phyloP scores from a whole-genome alignment of 805 yeast genomes.

The Kodamaea leandrae region DNA sequence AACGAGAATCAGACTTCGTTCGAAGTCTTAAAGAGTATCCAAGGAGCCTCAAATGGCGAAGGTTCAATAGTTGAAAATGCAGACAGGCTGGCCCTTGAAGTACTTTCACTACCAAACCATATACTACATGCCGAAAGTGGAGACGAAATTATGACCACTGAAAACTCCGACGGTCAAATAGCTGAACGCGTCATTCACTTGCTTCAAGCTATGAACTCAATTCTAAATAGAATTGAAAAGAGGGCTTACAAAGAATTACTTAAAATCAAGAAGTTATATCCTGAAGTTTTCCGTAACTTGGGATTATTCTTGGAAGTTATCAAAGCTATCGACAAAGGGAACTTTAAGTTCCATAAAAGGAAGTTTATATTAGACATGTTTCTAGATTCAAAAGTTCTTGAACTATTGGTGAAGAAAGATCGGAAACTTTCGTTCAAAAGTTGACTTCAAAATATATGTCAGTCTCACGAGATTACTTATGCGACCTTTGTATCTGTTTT shows the following conservation, averaged over 20 bases:
- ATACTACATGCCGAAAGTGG: background rate
- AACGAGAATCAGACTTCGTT: background rate
- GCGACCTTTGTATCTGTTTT: background rate
- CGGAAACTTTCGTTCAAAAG: slow-evolving; percentile 2
- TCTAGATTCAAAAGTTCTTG: slow-evolving; percentile 49
- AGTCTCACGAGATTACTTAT: no score
- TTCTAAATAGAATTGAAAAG: slow-evolving; percentile 43
- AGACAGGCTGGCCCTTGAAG: slow-evolving; percentile 8
- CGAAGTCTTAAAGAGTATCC: background rate
- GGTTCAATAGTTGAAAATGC: slow-evolving; percentile 1
- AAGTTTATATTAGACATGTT: slow-evolving; percentile 66
- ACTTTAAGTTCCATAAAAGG: slow-evolving; percentile 62
- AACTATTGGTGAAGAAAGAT: slow-evolving; percentile 35
- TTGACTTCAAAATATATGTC: no score
- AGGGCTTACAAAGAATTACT: slow-evolving; percentile 58
- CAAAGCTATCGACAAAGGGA: slow-evolving; percentile 52
- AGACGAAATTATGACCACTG: background rate
- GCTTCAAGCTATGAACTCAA: slow-evolving; percentile 52
- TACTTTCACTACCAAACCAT: background rate
- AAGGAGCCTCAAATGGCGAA: background rate
- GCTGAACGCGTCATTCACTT: slow-evolving; percentile 28
- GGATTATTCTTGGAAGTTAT: slow-evolving; percentile 51
- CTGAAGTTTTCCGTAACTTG: slow-evolving; percentile 53
- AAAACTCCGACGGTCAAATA: slow-evolving; percentile 15
- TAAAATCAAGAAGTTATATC: slow-evolving; percentile 48